Conservation (phyloP, 345 rosid genomes). For the Gynandropsis gynandra region DNA sequence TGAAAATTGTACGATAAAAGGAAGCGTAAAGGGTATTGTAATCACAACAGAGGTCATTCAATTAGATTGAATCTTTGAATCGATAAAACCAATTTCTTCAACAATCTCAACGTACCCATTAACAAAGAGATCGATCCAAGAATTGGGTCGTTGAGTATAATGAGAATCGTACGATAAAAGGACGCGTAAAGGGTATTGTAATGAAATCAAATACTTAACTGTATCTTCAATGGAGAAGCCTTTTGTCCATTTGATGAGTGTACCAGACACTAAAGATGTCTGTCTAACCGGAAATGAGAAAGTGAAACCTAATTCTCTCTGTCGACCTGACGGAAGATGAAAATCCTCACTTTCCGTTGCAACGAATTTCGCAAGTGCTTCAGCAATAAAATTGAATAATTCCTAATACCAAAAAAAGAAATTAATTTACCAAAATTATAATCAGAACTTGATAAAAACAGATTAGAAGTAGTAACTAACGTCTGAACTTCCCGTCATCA, state of each 20-base stretch:
- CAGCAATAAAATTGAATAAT: slow-evolving; percentile 53
- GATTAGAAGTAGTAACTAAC: slow-evolving; percentile 31
- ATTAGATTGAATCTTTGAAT: too few species aligned
- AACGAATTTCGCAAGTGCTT: slow-evolving; percentile 59
- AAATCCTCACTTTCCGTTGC: slow-evolving; percentile 61
- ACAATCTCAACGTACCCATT: too few species aligned
- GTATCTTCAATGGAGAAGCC: slow-evolving; percentile 82
- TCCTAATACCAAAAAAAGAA: slow-evolving; percentile 24
- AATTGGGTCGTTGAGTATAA: too few species aligned
- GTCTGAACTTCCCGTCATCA: slow-evolving; percentile 73
- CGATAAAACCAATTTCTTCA: too few species aligned
- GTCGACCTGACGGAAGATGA: slow-evolving; percentile 48
- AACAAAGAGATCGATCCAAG: too few species aligned
- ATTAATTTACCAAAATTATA: slow-evolving; percentile 13
- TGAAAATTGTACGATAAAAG: too few species aligned
- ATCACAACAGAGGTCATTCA: too few species aligned
- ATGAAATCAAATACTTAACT: slow-evolving; percentile 28
- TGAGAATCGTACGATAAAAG: too few species aligned
- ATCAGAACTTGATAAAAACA: not conserved
- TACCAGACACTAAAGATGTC: slow-evolving; percentile 68
- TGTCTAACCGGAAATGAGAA: slow-evolving; percentile 91
- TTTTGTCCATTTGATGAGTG: slow-evolving; percentile 90
- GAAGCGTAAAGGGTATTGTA: too few species aligned
- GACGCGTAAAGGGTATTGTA: not conserved
- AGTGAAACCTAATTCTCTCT: slow-evolving; percentile 90